Conservation (phyloP, 2,329 filamentous ascomycete species). For the Ceratocystis smalleyi region DNA sequence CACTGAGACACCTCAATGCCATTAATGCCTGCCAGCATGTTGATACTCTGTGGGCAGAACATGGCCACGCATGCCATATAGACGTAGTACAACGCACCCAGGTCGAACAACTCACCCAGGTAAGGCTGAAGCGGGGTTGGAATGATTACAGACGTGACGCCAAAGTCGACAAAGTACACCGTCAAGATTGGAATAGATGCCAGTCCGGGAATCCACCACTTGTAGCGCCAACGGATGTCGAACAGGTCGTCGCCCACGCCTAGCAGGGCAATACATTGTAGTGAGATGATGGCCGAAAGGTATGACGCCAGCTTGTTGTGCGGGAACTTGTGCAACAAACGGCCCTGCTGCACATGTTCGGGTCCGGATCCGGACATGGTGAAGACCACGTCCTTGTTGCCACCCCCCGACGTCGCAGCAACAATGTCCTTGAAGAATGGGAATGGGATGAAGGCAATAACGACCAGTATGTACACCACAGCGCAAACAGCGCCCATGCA, state of each 20-base stretch:
- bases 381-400: constrained; percentile 74
- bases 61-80: constrained; percentile 97
- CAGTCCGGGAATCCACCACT: constrained; percentile 92
- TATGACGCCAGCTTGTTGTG: constrained; percentile 96
- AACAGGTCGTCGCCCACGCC: constrained; percentile 93
- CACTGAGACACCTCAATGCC: constrained; percentile 94
- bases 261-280: constrained; percentile 79
- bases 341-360: constrained; percentile 56
- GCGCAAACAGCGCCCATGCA: constrained; percentile 92
- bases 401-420: constrained; percentile 80
- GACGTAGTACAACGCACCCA: constrained; percentile 72
- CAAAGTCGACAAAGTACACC: constrained; percentile 97
- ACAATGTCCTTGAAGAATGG: constrained; percentile 98
- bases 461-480: constrained; percentile 72
- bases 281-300: constrained; percentile 79
- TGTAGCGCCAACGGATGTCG: constrained; percentile 97
- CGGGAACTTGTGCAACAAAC: constrained; percentile 80
- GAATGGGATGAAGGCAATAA: constrained; percentile 90
- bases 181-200: constrained; percentile 86
- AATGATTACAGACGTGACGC: constrained; percentile 87
- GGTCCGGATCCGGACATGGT: constrained; percentile 31
- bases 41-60: constrained; percentile 97
- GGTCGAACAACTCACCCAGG: constrained; percentile 69
- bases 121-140: constrained; percentile 73
- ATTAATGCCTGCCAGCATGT: constrained; percentile 98